Base-by-base conservation (phyloP, 2,329 filamentous ascomycete species). In the Falciphora oryzae region DNA sequence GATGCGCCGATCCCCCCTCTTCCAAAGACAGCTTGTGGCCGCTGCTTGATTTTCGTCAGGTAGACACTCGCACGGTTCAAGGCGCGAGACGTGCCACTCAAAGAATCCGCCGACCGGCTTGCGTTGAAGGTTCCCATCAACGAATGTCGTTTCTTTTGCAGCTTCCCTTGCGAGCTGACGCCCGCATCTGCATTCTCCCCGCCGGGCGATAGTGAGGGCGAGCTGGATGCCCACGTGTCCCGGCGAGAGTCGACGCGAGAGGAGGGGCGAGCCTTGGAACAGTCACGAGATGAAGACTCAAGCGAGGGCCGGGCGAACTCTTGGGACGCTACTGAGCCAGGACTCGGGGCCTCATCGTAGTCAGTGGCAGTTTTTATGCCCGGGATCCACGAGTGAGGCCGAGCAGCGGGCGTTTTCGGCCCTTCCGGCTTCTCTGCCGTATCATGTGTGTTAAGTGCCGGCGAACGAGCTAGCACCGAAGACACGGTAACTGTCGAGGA, bases 341-440 rank as follows among this genome's bases (percentile, higher is more conserved):
- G 22, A n/a, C 18, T n/a, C 18, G 44, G 22, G 44, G 22, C 44
- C 8, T 53, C 44, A n/a, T n/a, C 44, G 22, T 7, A 5, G 44
- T n/a, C 44, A n/a, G 44, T 22, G 22, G 18, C 44, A 53, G n/a
- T 77, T 67, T 77, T 82, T 29, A 81, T 78, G 70, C 75, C 75
- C 18, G 78, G 76, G 65, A 85, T 77, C 84, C 83, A 86, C 66
- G 81, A 81, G 65, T 80, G 79, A 4, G 80, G 81, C 64, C 81
- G 78, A 66, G 80, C 61, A 83, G 73, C 58, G 81, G 32, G 80
- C 67, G 74, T 79, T 68, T 78, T 80, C 72, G 78, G 80, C 68
- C 70, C 69, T 22, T 22, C 22, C 71, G 73, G 66, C 68, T 73
- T 72, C 69, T 72, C 67, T 53, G 61, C 68, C 63, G 38, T 18